Conservation (phyloP, 148 eudicot species). For the Vaccinium corymbosum region DNA sequence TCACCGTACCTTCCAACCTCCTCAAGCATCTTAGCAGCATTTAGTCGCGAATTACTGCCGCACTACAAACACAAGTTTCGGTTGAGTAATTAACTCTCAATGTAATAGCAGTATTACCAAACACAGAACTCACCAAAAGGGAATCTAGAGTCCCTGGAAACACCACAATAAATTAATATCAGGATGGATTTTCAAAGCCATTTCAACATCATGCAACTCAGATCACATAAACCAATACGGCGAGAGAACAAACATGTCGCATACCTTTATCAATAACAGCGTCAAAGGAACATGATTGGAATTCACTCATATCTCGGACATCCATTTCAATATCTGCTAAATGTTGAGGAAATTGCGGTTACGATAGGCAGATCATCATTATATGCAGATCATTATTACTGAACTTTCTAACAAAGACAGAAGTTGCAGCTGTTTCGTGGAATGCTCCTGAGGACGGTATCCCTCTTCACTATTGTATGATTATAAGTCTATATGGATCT, state of each 20-base stretch:
- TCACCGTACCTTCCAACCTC: constrained; percentile 68
- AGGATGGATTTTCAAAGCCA: neutral
- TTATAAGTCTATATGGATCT: neutral
- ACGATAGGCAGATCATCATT: neutral
- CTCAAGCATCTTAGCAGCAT: constrained; percentile 75
- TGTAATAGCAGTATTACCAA: neutral
- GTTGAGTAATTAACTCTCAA: constrained; percentile 14
- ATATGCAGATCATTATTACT: neutral
- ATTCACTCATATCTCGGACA: constrained; percentile 74
- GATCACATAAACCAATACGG: neutral
- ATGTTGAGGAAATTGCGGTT: constrained; percentile 25
- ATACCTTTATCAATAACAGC: constrained; percentile 89
- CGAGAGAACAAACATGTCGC: neutral
- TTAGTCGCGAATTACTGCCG: constrained; percentile 60
- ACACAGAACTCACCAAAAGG: constrained; percentile 64
- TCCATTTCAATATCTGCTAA: constrained; percentile 67
- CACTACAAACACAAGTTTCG: constrained; percentile 47
- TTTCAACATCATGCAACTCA: neutral
- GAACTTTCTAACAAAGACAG: neutral
- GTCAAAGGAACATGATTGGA: constrained; percentile 60
- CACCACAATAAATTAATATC: constrained; percentile 10
- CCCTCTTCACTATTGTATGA: neutral
- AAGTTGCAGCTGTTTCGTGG: neutral
- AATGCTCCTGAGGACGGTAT: neutral
- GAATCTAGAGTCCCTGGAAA: constrained; percentile 87